Conservation (phyloP, 2,329 filamentous ascomycete species). For the Fusarium domesticum region DNA sequence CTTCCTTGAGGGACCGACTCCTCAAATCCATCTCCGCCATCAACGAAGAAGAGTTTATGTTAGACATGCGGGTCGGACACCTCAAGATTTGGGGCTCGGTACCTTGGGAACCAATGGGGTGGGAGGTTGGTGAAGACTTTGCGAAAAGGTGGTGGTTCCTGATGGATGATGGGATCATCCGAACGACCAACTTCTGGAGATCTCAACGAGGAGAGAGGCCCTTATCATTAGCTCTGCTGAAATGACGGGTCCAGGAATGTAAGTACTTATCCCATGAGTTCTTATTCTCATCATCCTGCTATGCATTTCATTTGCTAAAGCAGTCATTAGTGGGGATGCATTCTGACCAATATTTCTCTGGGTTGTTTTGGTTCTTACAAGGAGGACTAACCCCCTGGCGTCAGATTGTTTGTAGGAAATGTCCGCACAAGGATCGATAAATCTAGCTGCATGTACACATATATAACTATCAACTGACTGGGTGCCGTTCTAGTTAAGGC, state of each 20-base stretch:
- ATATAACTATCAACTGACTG: neutral
- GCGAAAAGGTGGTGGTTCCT: constrained; percentile 18
- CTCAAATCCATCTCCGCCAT: constrained; percentile 9
- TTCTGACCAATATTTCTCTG: neutral
- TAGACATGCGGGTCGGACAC: constrained; percentile 1
- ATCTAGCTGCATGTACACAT: neutral
- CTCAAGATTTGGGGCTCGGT: constrained; percentile 7
- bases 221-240: neutral
- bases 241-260: neutral
- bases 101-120: constrained; percentile 35
- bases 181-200: constrained; percentile 16
- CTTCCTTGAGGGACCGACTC: constrained; percentile 6
- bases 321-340: neutral
- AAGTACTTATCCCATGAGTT: no score
- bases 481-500: neutral
- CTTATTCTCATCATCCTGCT: neutral
- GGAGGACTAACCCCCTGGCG: neutral
- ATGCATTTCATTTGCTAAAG: neutral
- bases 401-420: neutral
- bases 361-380: neutral
- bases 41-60: constrained; percentile 2
- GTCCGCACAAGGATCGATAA: neutral
- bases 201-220: constrained; percentile 1
- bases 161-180: constrained; percentile 8
- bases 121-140: constrained; percentile 44